Conservation (phyloP, 371 early-diverging fungal species). For the Blastocladiella emersonii region DNA sequence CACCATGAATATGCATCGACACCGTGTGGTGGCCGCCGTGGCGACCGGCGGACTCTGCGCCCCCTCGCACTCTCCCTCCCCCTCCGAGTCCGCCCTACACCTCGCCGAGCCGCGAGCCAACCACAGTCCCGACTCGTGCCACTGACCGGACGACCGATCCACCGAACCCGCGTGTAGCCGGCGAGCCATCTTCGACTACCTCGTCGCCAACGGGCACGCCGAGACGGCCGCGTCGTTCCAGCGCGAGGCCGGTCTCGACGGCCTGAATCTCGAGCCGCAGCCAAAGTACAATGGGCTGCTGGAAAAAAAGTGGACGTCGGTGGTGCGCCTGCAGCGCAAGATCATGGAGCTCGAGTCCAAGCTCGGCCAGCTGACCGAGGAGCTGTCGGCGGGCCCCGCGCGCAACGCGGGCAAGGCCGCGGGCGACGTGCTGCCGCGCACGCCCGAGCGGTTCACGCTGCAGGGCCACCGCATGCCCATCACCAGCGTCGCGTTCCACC, state of each 20-base stretch:
- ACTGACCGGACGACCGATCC: no score
- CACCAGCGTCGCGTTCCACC: slow-evolving; percentile 75
- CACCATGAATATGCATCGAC: no score
- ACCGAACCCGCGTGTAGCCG: slow-evolving; percentile 43
- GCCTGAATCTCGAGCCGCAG: no score
- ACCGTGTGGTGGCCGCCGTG: no score
- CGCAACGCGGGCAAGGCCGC: slow-evolving; percentile 40
- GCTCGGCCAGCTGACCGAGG: slow-evolving; percentile 57
- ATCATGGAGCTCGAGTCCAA: slow-evolving; percentile 80
- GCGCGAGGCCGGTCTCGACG: slow-evolving; percentile 55
- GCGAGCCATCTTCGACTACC: slow-evolving; percentile 73
- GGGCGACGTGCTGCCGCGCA: slow-evolving; percentile 44
- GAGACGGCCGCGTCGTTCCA: slow-evolving; percentile 51
- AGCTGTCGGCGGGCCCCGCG: slow-evolving; percentile 41
- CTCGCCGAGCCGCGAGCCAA: no score
- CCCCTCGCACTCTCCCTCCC: no score
- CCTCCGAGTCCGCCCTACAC: no score
- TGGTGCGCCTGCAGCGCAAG: slow-evolving; percentile 82
- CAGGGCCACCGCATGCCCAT: slow-evolving; percentile 69
- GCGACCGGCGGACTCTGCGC: no score
- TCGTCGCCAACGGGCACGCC: slow-evolving; percentile 52
- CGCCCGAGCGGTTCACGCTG: slow-evolving; percentile 58
- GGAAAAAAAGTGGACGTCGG: slow-evolving; percentile 90
- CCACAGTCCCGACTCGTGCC: no score
- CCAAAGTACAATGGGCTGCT: no score